phyloP scores from a whole-genome alignment of 306 rosid species.

The Cicer bijugum region DNA sequence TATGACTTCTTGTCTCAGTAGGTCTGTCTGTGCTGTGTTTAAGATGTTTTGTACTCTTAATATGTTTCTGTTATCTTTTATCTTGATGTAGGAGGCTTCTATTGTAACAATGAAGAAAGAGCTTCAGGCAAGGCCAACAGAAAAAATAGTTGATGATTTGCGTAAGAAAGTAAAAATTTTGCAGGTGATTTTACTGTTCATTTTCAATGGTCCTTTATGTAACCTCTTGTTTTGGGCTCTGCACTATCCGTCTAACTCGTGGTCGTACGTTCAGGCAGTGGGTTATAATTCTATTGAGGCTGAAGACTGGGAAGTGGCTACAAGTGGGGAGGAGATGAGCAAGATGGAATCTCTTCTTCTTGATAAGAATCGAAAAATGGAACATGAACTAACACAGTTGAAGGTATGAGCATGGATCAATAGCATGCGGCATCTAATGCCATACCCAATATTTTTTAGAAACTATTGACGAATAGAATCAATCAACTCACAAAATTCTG shows the following conservation, averaged over 20 bases:
- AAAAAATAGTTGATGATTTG: slow-evolving; percentile 80
- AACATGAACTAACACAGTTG: slow-evolving; percentile 89
- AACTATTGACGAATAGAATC: background rate
- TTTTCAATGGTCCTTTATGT: slow-evolving; percentile 22
- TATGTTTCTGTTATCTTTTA: slow-evolving; percentile 35
- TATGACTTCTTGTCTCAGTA: background rate
- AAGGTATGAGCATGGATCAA: slow-evolving; percentile 59
- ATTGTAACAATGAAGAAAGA: slow-evolving; percentile 86
- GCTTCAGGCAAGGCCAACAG: slow-evolving; percentile 84
- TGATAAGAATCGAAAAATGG: slow-evolving; percentile 97
- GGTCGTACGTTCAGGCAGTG: slow-evolving; percentile 69
- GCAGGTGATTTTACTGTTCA: slow-evolving; percentile 64
- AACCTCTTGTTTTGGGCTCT: slow-evolving; percentile 22
- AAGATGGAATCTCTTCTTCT: slow-evolving; percentile 99
- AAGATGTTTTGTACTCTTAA: slow-evolving; percentile 5
- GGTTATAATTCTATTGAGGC: slow-evolving; percentile 98
- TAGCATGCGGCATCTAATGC: slow-evolving; percentile 22
- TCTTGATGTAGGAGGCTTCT: slow-evolving; percentile 66
- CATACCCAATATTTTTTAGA: background rate
- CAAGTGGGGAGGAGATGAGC: slow-evolving; percentile 98
- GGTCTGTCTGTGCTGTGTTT: background rate
- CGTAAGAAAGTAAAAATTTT: slow-evolving; percentile 89
- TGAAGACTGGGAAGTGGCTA: slow-evolving; percentile 98
- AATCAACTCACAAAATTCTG: slow-evolving; percentile 26
- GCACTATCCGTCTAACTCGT: slow-evolving; percentile 41